Percentiles rank a stretch among this genome's conserved stretches.
Evolutionary conservation across 129 eudicot genomes (phyloP).

Genomic region (Flaveria robusta): DNA sequence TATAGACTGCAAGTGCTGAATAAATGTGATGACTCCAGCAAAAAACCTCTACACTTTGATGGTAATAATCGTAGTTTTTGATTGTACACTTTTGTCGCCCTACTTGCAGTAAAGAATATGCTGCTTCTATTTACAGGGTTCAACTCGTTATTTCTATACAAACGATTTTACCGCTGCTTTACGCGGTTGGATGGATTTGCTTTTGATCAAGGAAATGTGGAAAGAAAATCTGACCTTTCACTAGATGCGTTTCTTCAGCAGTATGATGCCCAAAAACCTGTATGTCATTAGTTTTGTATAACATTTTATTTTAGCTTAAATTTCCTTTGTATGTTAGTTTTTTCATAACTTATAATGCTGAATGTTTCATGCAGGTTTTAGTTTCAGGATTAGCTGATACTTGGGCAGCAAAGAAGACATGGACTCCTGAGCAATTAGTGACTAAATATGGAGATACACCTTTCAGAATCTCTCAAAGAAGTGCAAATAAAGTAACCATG

Average conservation of each 20-base stretch:
- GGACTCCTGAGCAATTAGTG: constrained; percentile 77
- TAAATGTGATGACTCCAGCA: constrained; percentile 43
- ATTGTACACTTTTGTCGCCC: constrained; percentile 9
- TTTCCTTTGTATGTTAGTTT: neutral
- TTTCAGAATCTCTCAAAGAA: constrained; percentile 83
- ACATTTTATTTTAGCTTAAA: neutral
- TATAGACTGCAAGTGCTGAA: constrained; percentile 55
- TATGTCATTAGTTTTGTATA: constrained; percentile 30
- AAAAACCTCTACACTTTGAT: constrained; percentile 59
- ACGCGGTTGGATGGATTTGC: constrained; percentile 80
- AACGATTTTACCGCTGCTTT: constrained; percentile 81
- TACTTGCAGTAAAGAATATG: constrained; percentile 19
- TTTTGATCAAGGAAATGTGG: constrained; percentile 86
- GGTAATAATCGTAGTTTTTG: constrained; percentile 44
- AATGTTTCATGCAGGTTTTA: constrained; percentile 54
- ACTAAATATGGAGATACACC: constrained; percentile 58
- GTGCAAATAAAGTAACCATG: constrained; percentile 67
- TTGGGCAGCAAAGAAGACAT: constrained; percentile 78
- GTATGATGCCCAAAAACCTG: constrained; percentile 80
- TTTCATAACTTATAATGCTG: neutral
- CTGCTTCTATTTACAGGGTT: constrained; percentile 63
- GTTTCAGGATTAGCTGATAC: constrained; percentile 79
- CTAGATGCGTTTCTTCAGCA: constrained; percentile 54
- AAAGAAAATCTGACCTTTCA: constrained; percentile 65
- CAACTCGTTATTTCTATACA: constrained; percentile 73